These are phyloP conservation scores for Artemisia annua DNA, from an alignment of 129 eudicot species.

Conservation along the genomic window DNA sequence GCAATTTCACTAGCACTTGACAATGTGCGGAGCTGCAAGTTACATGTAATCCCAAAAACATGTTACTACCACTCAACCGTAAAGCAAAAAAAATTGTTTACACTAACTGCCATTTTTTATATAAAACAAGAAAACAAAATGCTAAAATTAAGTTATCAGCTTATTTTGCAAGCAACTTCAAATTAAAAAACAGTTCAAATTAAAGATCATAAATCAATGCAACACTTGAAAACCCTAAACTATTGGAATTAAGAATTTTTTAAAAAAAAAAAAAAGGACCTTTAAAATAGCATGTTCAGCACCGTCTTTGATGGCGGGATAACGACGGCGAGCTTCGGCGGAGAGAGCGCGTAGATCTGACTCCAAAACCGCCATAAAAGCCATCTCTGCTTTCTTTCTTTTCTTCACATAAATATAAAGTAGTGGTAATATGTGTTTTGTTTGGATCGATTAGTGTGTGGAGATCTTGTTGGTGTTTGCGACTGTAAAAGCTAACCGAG, in stretches of 20 bases:
- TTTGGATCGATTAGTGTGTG: slow-evolving; percentile 18
- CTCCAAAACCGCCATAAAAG: slow-evolving; percentile 95
- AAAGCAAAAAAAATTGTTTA: no score
- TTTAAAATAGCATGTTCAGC: slow-evolving; percentile 97
- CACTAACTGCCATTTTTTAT: no score
- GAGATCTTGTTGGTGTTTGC: slow-evolving; percentile 12
- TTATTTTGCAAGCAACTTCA: background rate
- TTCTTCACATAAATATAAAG: background rate
- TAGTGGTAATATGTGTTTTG: background rate
- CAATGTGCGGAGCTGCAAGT: slow-evolving; percentile 79
- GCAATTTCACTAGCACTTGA: slow-evolving; percentile 90
- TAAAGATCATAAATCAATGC: slow-evolving; percentile 12
- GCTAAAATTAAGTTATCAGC: no score
- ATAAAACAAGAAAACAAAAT: no score
- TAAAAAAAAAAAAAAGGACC: slow-evolving; percentile 31
- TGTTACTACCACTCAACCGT: no score
- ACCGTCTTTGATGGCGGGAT: slow-evolving; percentile 96
- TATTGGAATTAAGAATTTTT: no score
- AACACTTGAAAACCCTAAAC: background rate
- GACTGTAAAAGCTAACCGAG: no score
- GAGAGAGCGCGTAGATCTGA: slow-evolving; percentile 98
- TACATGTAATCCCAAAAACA: slow-evolving; percentile 19
- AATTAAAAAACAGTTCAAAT: background rate
- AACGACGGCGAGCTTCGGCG: slow-evolving; percentile 93
- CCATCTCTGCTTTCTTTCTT: slow-evolving; percentile 41